phyloP scores from a whole-genome alignment of 768 basidiomycete species.

The Trametes cinnabarina region DNA sequence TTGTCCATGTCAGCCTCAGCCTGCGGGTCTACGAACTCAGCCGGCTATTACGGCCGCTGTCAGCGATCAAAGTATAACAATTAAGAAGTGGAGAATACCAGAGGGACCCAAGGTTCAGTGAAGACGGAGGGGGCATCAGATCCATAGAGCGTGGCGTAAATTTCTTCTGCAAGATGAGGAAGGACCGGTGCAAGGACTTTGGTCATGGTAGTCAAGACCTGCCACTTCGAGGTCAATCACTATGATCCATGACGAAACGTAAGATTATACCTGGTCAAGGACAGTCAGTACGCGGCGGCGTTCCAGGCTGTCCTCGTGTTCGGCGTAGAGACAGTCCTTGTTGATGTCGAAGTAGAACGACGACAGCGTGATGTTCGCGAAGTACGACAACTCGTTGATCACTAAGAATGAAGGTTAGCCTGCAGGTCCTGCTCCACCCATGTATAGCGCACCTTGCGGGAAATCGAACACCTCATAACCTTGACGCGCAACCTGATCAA shows the following conservation, averaged over 20 bases:
- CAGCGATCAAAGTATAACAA: no score
- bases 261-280: constrained; percentile 56
- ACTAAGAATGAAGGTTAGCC: constrained; percentile 45
- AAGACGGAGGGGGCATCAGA: constrained; percentile 61
- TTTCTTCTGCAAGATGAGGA: constrained; percentile 90
- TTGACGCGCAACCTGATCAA: constrained; percentile 66
- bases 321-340: constrained; percentile 87
- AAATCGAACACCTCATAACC: constrained; percentile 78
- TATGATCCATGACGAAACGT: not conserved
- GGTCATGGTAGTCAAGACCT: constrained; percentile 69
- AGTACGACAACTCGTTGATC: constrained; percentile 67
- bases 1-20: constrained; percentile 62
- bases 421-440: not conserved
- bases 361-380: constrained; percentile 82
- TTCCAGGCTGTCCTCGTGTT: constrained; percentile 45
- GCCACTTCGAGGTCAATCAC: not conserved
- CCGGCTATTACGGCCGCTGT: constrained; percentile 35
- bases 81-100: constrained; percentile 46
- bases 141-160: constrained; percentile 45
- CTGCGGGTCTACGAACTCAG: constrained; percentile 59
- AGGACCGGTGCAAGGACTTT: constrained; percentile 79
- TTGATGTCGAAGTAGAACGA: constrained; percentile 90
- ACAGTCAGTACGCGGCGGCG: constrained; percentile 70
- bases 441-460: constrained; percentile 64
- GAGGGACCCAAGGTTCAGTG: constrained; percentile 58